Conservation (phyloP, 2,329 filamentous ascomycete species). For the Akanthomyces dipterigenus region DNA sequence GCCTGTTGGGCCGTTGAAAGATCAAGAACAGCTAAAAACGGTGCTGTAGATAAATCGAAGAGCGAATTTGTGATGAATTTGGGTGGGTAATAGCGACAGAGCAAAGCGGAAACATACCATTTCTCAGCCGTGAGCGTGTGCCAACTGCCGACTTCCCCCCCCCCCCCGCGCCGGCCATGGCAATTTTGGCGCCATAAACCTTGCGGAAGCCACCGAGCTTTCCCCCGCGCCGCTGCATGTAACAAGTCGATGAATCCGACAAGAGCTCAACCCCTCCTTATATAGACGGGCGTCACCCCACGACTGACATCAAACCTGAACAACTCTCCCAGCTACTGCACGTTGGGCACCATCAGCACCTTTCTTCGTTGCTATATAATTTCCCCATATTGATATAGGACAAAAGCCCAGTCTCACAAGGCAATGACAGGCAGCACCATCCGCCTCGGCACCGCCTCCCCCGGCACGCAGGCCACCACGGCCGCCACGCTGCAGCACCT, state of each 20-base stretch:
- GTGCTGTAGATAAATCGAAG: not conserved
- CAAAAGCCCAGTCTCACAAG: not conserved
- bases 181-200: not conserved
- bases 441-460: constrained; percentile 50
- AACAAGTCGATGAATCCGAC: not conserved
- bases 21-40: not conserved
- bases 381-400: too few relatives aligned
- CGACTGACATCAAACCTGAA: not conserved
- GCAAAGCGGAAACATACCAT: not conserved
- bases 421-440: constrained; percentile 28
- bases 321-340: too few relatives aligned
- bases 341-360: not conserved
- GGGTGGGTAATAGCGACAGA: too few relatives aligned
- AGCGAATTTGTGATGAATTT: not conserved
- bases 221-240: not conserved
- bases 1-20: not conserved
- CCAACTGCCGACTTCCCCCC: not conserved
- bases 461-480: constrained; percentile 42
- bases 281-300: not conserved
- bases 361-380: not conserved
- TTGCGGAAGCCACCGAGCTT: not conserved
- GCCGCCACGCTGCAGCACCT: constrained; percentile 60
- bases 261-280: not conserved
- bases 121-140: not conserved
- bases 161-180: not conserved